A percentile compares a stretch with the other conserved stretches of the same genome.
Evolutionary conservation across 257 asterid species (phyloP).

Genomic region (Fraxinus cuspidata): DNA sequence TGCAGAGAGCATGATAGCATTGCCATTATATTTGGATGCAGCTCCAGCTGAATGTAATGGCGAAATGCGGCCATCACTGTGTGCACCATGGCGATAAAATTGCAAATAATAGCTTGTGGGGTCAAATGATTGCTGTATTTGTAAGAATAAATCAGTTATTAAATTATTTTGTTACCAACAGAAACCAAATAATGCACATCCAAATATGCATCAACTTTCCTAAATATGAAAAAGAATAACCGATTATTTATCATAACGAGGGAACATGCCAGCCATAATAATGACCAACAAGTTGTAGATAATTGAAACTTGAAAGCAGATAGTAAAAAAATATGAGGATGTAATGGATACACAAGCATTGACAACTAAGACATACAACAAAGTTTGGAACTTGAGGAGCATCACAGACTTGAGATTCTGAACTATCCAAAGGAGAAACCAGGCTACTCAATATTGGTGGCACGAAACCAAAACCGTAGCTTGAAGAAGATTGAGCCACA

Average conservation of each 20-base stretch:
- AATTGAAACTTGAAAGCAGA: conserved; percentile 12
- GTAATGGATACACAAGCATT: conserved; percentile 4
- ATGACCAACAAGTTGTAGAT: not conserved
- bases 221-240: not conserved
- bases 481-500: conserved; percentile 56
- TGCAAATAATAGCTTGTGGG: conserved; percentile 84
- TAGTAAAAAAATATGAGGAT: conserved; percentile 6
- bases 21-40: conserved; percentile 43
- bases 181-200: not conserved
- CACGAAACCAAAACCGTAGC: conserved; percentile 55
- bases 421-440: conserved; percentile 61
- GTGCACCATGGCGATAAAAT: conserved; percentile 62
- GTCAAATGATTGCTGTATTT: conserved; percentile 80
- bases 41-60: conserved; percentile 69
- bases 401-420: conserved; percentile 71
- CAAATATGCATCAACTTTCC: conserved; percentile 19
- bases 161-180: conserved; percentile 1
- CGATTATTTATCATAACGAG: not conserved
- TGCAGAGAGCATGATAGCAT: conserved; percentile 44
- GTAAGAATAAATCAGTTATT: conserved; percentile 18
- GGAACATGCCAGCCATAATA: not conserved
- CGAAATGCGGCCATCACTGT: conserved; percentile 74
- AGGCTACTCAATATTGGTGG: conserved; percentile 65
- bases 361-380: conserved; percentile 54
- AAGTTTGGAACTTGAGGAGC: conserved; percentile 66